A percentile compares a stretch with the other conserved stretches of the same genome.
These are phyloP conservation scores for Penicillium chermesinum DNA, from an alignment of 495 filamentous ascomycete species.

Conservation along the genomic window DNA sequence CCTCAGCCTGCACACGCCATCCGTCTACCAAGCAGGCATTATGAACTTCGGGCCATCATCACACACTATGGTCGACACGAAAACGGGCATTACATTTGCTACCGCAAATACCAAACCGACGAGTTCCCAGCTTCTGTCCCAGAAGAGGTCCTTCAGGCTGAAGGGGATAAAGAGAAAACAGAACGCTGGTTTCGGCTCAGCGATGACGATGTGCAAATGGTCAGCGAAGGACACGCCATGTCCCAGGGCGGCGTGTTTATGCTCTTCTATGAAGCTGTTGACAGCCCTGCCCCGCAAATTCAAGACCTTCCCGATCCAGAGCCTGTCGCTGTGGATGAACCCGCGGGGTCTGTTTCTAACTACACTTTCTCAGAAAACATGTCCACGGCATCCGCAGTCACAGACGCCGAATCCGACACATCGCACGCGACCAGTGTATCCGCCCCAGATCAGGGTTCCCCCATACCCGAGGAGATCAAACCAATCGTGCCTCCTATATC, in stretches of 20 bases:
- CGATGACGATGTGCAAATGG: conserved; percentile 73
- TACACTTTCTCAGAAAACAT: conserved; percentile 25
- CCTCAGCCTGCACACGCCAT: conserved; percentile 37
- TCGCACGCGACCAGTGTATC: conserved; percentile 37
- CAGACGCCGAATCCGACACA: conserved; percentile 25
- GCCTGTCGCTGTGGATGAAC: conserved; percentile 8
- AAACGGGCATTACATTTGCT: conserved; percentile 94
- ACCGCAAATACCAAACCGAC: conserved; percentile 57
- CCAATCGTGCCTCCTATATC: not conserved
- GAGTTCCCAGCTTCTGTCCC: conserved; percentile 33
- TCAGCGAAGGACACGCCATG: conserved; percentile 68
- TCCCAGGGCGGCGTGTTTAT: conserved; percentile 85
- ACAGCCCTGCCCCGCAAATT: not conserved
- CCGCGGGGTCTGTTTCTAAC: conserved; percentile 19
- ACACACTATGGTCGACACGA: conserved; percentile 89
- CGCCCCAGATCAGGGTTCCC: conserved; percentile 11
- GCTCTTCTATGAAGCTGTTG: conserved; percentile 80
- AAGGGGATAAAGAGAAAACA: conserved; percentile 33
- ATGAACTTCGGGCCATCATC: conserved; percentile 77
- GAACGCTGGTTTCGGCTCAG: conserved; percentile 78
- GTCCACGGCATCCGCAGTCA: conserved; percentile 28
- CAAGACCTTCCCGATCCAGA: not conserved
- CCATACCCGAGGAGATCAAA: conserved; percentile 10
- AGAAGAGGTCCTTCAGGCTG: conserved; percentile 32
- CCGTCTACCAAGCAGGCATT: conserved; percentile 48